Percentiles rank a stretch among this genome's conserved stretches.
Evolutionary conservation across 805 yeast species (phyloP).

Genomic region (Metschnikowia gelsemii): DNA sequence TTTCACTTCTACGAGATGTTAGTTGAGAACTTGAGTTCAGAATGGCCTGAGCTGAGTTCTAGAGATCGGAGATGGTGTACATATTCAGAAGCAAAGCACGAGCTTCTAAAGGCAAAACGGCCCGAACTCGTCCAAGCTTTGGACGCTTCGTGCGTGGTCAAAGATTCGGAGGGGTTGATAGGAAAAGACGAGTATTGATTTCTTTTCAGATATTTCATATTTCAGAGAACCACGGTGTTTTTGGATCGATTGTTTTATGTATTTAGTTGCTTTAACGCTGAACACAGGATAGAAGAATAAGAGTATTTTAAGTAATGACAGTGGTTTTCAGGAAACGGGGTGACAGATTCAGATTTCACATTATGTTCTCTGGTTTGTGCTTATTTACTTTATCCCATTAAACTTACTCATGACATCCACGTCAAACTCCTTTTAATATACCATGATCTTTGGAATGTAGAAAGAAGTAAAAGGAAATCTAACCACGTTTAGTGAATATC

Average conservation of each 20-base stretch:
- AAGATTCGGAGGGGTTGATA: constrained; percentile 25
- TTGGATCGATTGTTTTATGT: background rate
- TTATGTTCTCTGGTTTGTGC: too few relatives aligned
- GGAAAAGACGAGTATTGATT: constrained; percentile 13
- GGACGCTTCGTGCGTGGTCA: constrained; percentile 51
- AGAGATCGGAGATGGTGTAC: constrained; percentile 77
- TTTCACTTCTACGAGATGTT: constrained; percentile 83
- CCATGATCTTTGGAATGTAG: too few relatives aligned
- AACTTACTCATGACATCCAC: background rate
- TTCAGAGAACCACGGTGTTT: too few relatives aligned
- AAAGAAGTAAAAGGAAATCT: too few relatives aligned
- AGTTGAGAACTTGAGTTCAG: constrained; percentile 51
- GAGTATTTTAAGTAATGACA: too few relatives aligned
- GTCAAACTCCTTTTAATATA: too few relatives aligned
- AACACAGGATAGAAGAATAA: background rate
- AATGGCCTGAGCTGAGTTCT: constrained; percentile 72
- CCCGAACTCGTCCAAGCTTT: constrained; percentile 68
- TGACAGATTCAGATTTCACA: too few relatives aligned
- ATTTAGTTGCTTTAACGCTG: background rate
- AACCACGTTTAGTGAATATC: background rate
- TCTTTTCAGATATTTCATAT: too few relatives aligned
- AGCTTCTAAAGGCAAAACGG: constrained; percentile 55
- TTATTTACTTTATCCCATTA: too few relatives aligned
- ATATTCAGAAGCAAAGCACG: constrained; percentile 63
- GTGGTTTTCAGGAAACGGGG: too few relatives aligned